phyloP scores from a whole-genome alignment of 768 basidiomycete species.

The Rhodotorula taiwanensis region DNA sequence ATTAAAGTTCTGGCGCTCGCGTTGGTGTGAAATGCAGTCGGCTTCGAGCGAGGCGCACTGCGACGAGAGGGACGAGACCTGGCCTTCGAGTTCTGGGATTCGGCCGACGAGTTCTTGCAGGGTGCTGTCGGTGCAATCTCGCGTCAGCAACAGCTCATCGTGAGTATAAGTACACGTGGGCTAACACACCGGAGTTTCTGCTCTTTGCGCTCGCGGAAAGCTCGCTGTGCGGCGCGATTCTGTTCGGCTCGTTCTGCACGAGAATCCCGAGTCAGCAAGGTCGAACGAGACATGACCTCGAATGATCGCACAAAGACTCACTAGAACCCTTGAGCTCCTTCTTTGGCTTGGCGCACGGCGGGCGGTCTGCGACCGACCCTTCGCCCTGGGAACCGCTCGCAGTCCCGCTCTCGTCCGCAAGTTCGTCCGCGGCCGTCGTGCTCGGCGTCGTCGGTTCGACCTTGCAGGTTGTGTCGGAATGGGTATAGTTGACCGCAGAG shows the following conservation, averaged over 20 bases:
- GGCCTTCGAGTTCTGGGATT: too few relatives aligned
- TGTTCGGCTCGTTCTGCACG: constrained; percentile 68
- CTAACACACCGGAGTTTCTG: constrained; percentile 69
- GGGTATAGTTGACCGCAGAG: too few relatives aligned
- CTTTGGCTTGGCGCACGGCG: background rate
- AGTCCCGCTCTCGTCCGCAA: background rate
- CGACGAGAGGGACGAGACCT: too few relatives aligned
- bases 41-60: background rate
- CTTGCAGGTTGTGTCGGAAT: too few relatives aligned
- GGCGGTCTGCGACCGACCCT: too few relatives aligned
- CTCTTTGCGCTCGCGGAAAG: constrained; percentile 94
- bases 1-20: background rate
- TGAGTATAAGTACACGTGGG: too few relatives aligned
- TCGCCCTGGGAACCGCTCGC: background rate
- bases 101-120: too few relatives aligned
- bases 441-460: too few relatives aligned
- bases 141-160: too few relatives aligned
- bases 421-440: too few relatives aligned
- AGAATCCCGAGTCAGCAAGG: background rate
- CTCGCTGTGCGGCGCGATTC: constrained; percentile 91
- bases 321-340: constrained; percentile 22
- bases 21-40: background rate
- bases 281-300: background rate
- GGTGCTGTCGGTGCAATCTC: too few relatives aligned
- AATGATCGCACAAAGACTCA: constrained; percentile 6